Evolutionary conservation across 495 filamentous ascomycete genomes (phyloP), one percentile per base, ranked within the genome.

Genomic region (Podospora fimiseda): DNA sequence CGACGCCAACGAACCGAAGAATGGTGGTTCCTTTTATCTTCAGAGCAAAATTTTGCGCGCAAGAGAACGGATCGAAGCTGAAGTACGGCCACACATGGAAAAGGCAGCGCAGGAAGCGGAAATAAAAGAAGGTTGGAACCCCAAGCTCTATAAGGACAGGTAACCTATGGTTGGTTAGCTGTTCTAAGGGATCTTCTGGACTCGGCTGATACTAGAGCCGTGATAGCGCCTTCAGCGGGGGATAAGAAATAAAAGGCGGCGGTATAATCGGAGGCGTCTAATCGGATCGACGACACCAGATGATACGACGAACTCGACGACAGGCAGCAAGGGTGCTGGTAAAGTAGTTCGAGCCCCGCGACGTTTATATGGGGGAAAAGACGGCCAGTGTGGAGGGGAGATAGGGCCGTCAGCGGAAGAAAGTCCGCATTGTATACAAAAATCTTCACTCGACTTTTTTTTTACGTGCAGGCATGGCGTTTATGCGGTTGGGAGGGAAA

Each of bases 11-110:
- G 88, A 97, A 50, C 92, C 93, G 20, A 76, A 90, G 66, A 95
- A 95, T 66, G 93, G 93, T 23, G 93, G 93, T 13, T 95, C 90
- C 63, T 97, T 98, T 66, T 98, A 98, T 68, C 76, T 98, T 49
- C 93, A 98, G 73, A 97, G 94, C 73, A 98, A 98, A 70, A 80
- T 98, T 40, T 70, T 97, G 49, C 74, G 93, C 50, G 93, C 93
- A 43, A 78, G 92, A 40, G 90, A 98, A 70, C 76, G 93, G 55
- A 86, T 97, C 74, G 93, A 97, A 72, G 76, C 85, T 61, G 93
- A 97, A 70, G 71, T 84, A 23, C 60, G 73, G 41, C 75, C 78
- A 22, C 66, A 64, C 22, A 65, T 70, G 50, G 81, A 82, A 60
- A 76, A 76, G 56, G 73, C 70, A 4, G 68, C 63, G 48, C 67